Percentiles rank a stretch among this genome's conserved stretches.
Conservation (phyloP, 2,329 filamentous ascomycete genomes). For the Ilyonectria mors-panacis region DNA sequence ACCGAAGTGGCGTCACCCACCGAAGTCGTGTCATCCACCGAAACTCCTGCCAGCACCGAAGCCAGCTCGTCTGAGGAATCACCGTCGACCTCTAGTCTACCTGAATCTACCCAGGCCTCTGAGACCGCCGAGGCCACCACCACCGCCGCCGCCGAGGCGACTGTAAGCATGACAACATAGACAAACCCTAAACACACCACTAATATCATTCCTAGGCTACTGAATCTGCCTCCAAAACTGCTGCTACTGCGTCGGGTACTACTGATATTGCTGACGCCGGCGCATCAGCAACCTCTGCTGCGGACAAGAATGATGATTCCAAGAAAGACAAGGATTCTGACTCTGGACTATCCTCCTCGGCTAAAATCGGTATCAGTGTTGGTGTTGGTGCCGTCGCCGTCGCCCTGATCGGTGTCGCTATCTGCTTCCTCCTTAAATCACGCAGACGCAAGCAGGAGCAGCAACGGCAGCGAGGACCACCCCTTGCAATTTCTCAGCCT, state of each 20-base stretch:
- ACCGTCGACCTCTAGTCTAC: conserved; percentile 17
- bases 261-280: conserved; percentile 31
- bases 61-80: conserved; percentile 11
- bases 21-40: conserved; percentile 10
- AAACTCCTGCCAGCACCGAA: conserved; percentile 21
- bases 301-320: conserved; percentile 36
- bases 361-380: conserved; percentile 66
- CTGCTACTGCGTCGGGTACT: conserved; percentile 15
- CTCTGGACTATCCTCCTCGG: conserved; percentile 51
- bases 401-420: conserved; percentile 55
- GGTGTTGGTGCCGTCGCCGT: conserved; percentile 61
- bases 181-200: background rate
- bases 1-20: conserved; percentile 28
- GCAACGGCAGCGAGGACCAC: conserved; percentile 47
- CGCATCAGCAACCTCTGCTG: conserved; percentile 28
- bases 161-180: conserved; percentile 31
- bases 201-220: conserved; percentile 33
- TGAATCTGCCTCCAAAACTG: conserved; percentile 33
- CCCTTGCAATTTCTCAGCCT: conserved; percentile 65
- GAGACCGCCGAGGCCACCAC: conserved; percentile 15
- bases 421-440: conserved; percentile 52
- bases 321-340: conserved; percentile 9
- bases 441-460: conserved; percentile 51
- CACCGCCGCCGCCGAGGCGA: conserved; percentile 28
- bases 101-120: conserved; percentile 27